These are phyloP conservation scores for Pseudoperonospora humuli DNA, from an alignment of 352 stramenopile species.

Conservation along the genomic window DNA sequence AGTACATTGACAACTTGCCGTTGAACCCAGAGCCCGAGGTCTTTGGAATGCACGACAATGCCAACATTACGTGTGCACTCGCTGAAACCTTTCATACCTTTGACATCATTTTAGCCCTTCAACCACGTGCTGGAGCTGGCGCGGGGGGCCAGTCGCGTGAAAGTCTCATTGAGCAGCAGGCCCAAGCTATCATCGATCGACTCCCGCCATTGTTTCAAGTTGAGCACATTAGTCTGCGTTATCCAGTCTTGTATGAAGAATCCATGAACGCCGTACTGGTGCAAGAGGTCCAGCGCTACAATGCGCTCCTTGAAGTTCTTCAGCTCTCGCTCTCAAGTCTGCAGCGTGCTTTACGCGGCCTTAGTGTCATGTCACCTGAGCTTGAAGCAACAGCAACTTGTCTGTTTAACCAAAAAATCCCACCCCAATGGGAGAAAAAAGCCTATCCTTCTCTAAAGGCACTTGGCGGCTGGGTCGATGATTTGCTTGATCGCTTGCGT, in stretches of 20 bases:
- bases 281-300: constrained; percentile 89
- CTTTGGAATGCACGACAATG: too few relatives aligned
- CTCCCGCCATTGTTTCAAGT: constrained; percentile 76
- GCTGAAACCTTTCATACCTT: too few relatives aligned
- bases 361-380: constrained; percentile 85
- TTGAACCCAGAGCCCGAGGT: too few relatives aligned
- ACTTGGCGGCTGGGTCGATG: constrained; percentile 80
- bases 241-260: constrained; percentile 85
- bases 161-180: constrained; percentile 81
- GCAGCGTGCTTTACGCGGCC: too few relatives aligned
- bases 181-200: constrained; percentile 72
- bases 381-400: constrained; percentile 82
- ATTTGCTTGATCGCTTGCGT: constrained; percentile 65
- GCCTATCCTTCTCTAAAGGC: constrained; percentile 88
- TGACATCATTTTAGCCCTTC: too few relatives aligned
- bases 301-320: constrained; percentile 73
- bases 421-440: constrained; percentile 79
- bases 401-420: constrained; percentile 86
- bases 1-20: too few relatives aligned
- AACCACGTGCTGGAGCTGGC: too few relatives aligned
- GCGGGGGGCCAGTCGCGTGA: constrained; percentile 77
- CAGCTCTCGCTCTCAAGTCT: constrained; percentile 84
- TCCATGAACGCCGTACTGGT: constrained; percentile 90
- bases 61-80: too few relatives aligned
- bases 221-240: constrained; percentile 74